Percentiles rank a stretch among this genome's conserved stretches.
Conservation (phyloP, 352 stramenopile genomes). For the Globisporangium nodosum region DNA sequence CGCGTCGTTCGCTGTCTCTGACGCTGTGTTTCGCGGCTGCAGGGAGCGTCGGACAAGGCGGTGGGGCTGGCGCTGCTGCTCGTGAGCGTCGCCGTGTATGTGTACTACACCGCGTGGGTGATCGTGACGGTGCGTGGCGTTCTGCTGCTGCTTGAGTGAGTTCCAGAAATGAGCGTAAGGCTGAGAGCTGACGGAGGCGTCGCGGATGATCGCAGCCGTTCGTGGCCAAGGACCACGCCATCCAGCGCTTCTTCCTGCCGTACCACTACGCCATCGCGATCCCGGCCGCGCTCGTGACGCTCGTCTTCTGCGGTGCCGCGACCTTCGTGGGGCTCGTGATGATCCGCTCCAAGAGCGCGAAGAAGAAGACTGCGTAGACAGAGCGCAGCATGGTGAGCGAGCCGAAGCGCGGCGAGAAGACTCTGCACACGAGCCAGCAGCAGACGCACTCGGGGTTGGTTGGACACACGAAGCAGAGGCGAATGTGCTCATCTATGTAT, state of each 20-base stretch:
- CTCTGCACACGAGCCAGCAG: too few species aligned
- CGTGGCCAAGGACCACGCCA: slow-evolving; percentile 67
- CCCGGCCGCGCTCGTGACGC: slow-evolving; percentile 74
- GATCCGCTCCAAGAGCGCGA: slow-evolving; percentile 82
- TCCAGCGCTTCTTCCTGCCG: slow-evolving; percentile 83
- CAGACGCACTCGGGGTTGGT: too few species aligned
- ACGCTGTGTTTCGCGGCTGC: neutral
- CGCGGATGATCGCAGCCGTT: slow-evolving; percentile 57
- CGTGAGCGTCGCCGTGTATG: slow-evolving; percentile 78
- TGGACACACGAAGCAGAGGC: too few species aligned
- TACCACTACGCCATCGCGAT: slow-evolving; percentile 89
- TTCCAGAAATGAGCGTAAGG: too few species aligned
- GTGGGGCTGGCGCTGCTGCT: slow-evolving; percentile 73
- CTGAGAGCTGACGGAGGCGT: neutral
- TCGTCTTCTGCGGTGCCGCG: slow-evolving; percentile 78
- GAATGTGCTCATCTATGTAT: too few species aligned
- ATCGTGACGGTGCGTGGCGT: slow-evolving; percentile 69
- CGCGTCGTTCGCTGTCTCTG: neutral
- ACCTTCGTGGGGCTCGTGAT: slow-evolving; percentile 89
- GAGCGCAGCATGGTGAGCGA: neutral
- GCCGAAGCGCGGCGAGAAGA: neutral
- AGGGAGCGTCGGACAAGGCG: slow-evolving; percentile 72
- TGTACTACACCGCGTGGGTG: slow-evolving; percentile 92
- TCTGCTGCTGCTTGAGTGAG: neutral
- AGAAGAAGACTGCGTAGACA: slow-evolving; percentile 28